These are phyloP conservation scores for Larix sibirica DNA, from an alignment of 83 land plant species.

Conservation along the genomic window DNA sequence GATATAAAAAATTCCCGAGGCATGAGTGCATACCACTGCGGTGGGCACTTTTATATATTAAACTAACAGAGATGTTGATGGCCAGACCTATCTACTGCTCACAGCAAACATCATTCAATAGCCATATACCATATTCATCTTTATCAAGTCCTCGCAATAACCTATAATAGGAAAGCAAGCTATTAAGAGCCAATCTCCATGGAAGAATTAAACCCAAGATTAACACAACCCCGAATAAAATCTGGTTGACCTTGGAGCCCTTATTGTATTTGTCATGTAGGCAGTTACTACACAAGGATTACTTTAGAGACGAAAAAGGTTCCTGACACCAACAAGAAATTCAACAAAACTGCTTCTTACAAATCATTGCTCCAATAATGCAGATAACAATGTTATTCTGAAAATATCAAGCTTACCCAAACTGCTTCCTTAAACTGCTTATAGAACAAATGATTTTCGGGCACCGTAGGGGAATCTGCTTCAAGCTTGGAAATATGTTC, in stretches of 20 bases:
- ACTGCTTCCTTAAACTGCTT: slow-evolving; percentile 28
- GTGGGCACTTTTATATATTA: not conserved
- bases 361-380: not conserved
- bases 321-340: not conserved
- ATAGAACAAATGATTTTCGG: slow-evolving; percentile 18
- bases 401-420: slow-evolving; percentile 15
- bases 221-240: not conserved
- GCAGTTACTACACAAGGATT: not conserved
- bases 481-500: slow-evolving; percentile 12
- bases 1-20: not conserved
- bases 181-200: not conserved
- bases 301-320: not conserved
- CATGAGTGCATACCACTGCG: not conserved
- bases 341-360: too few relatives aligned
- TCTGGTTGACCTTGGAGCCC: not conserved
- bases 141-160: not conserved
- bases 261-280: not conserved
- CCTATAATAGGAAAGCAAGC: not conserved
- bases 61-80: not conserved
- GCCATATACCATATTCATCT: too few relatives aligned
- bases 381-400: not conserved
- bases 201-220: slow-evolving; percentile 1
- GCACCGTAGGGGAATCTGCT: not conserved
- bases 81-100: not conserved
- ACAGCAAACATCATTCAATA: not conserved